Evolutionary conservation across 2,329 filamentous ascomycete species (phyloP).

Genomic region (Aspergillus brunneoviolaceus): DNA sequence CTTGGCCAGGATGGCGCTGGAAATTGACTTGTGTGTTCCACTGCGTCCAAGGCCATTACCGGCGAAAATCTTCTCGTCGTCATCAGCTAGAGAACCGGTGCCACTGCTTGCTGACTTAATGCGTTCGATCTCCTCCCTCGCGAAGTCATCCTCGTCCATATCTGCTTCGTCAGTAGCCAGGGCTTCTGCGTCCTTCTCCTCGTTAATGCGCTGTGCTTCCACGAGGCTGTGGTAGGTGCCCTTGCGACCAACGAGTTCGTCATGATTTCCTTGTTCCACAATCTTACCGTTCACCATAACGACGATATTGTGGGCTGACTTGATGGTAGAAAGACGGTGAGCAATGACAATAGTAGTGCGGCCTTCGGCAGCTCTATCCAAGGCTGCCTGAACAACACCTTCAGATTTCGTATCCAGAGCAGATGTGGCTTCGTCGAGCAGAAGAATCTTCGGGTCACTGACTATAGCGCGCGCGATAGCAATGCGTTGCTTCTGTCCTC

Average conservation of each 20-base stretch:
- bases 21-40: constrained; percentile 57
- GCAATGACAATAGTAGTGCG: constrained; percentile 96
- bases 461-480: constrained; percentile 90
- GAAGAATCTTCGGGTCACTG: constrained; percentile 84
- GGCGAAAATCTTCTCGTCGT: constrained; percentile 31
- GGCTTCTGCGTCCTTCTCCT: constrained; percentile 48
- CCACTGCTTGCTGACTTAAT: constrained; percentile 36
- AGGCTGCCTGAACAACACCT: constrained; percentile 86
- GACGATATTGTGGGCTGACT: constrained; percentile 90
- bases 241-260: constrained; percentile 67
- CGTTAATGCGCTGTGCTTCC: constrained; percentile 77
- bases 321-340: constrained; percentile 92
- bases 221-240: constrained; percentile 83
- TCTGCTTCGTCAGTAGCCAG: constrained; percentile 26
- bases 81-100: constrained; percentile 26
- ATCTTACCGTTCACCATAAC: constrained; percentile 86
- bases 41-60: constrained; percentile 40
- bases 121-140: constrained; percentile 30
- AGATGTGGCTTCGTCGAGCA: constrained; percentile 93
- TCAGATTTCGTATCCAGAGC: constrained; percentile 93
- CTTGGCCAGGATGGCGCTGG: constrained; percentile 67
- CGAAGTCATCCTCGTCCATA: constrained; percentile 24
- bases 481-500: constrained; percentile 95
- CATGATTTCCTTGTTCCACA: constrained; percentile 86
- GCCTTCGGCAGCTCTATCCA: constrained; percentile 80